These are phyloP conservation scores for Candolleomyces eurysporus DNA, from an alignment of 768 basidiomycete genomes.

Conservation along the genomic window DNA sequence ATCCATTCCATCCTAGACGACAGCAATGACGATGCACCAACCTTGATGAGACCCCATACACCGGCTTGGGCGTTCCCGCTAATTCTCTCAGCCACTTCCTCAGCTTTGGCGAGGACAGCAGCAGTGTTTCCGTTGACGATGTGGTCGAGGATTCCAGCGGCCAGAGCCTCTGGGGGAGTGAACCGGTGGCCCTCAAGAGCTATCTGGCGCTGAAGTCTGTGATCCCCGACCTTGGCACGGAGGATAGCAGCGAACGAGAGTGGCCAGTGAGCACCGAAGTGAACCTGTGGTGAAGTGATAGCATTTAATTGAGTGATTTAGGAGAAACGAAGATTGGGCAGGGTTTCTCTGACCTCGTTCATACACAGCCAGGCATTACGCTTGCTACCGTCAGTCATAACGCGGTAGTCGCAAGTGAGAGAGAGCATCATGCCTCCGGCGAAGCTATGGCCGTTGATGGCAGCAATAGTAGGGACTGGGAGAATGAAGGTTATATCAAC, in stretches of 20 bases:
- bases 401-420: constrained; percentile 81
- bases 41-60: constrained; percentile 77
- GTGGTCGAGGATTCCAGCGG: constrained; percentile 68
- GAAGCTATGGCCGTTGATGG: constrained; percentile 83
- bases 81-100: constrained; percentile 55
- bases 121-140: constrained; percentile 60
- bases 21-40: constrained; percentile 19
- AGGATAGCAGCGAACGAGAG: constrained; percentile 65
- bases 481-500: constrained; percentile 1
- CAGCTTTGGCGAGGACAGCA: constrained; percentile 61
- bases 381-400: constrained; percentile 80
- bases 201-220: constrained; percentile 62
- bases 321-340: background rate
- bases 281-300: constrained; percentile 43
- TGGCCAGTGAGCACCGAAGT: constrained; percentile 83
- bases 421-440: constrained; percentile 82
- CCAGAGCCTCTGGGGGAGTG: constrained; percentile 66
- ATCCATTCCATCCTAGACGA: background rate
- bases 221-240: constrained; percentile 61
- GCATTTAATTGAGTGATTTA: background rate
- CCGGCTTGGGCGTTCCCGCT: constrained; percentile 52
- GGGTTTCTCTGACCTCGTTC: constrained; percentile 63
- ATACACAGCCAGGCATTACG: constrained; percentile 86
- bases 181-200: constrained; percentile 81
- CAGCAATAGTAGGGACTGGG: constrained; percentile 74